Evolutionary conservation across 2,329 filamentous ascomycete species (phyloP), one percentile per base, ranked within the genome.

Genomic region (Fusarium palustre): DNA sequence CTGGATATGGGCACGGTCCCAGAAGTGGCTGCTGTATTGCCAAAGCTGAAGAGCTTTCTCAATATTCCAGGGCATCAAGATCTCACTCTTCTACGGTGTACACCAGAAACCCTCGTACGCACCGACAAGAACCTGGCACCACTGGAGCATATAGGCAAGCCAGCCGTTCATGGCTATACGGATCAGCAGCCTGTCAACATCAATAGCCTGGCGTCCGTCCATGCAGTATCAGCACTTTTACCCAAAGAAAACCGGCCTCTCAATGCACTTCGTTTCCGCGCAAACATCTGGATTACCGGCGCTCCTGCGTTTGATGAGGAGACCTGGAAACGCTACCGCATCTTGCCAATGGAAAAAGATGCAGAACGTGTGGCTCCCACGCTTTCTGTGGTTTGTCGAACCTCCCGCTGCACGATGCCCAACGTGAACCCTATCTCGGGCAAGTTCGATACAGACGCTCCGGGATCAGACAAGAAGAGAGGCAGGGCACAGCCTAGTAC

Each of bases 401-500:
- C 68, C 28, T 70, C 68, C 3, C 68, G 68, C 16, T 70, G 68
- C 30, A 70, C 68, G 0, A 43, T 70, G 60, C 68, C 68, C 0
- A 70, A 70, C 5, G 68, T 70, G 30, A 39, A 70, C 15, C 68
- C 68, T 2, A 38, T 20, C 8, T 68, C 53, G 2, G 68, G 68
- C 2, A 66, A 24, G 5, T 50, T 68, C 9, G 53, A 59, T 3
- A 66, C 56, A 0, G 59, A 71, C 1, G 47, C 22, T 3, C 67
- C 68, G 5, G 30, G 16, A 0, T 7, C 36, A 5, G 59, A 42
- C 0, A 70, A 49, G 49, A 69, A 63, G 8, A 72, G 63, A 46
- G 75, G 74, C 0, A 74, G 53, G 7, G 69, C 74, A 0, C 75
- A 77, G 55, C 75, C 75, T 1, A 75, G 74, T 16, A 70, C 75